phyloP scores from a whole-genome alignment of 441 rosid genomes.

The Gossypium davidsonii region DNA sequence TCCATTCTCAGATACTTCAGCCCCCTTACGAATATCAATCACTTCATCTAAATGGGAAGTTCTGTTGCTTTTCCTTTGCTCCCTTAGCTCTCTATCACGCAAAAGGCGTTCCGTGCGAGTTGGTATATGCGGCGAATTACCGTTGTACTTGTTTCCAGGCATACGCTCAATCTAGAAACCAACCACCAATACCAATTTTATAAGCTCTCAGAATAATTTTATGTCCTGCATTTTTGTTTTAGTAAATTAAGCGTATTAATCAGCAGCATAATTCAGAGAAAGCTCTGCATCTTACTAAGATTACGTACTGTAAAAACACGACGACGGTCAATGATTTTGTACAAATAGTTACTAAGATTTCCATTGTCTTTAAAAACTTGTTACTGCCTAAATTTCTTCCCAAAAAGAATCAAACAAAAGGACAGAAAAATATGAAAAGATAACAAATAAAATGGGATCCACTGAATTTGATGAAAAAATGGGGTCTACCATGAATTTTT shows the following conservation, averaged over 20 bases:
- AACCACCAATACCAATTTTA: conserved; percentile 28
- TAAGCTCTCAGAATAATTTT: conserved; percentile 23
- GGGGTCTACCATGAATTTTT: conserved; percentile 24
- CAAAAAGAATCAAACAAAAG: conserved; percentile 21
- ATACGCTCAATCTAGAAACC: conserved; percentile 56
- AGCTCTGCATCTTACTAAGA: conserved; percentile 24
- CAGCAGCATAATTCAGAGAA: conserved; percentile 20
- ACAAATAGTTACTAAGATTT: conserved; percentile 20
- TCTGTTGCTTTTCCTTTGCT: conserved; percentile 52
- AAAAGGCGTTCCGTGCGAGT: conserved; percentile 72
- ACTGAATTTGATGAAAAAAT: conserved; percentile 32
- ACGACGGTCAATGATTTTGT: conserved; percentile 21
- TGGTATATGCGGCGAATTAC: conserved; percentile 47
- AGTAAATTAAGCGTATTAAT: conserved; percentile 20
- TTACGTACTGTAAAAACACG: conserved; percentile 2
- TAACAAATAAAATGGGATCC: conserved; percentile 48
- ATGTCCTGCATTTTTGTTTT: conserved; percentile 46
- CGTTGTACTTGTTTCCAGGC: conserved; percentile 91
- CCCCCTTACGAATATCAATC: conserved; percentile 32
- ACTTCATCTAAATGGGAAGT: conserved; percentile 45
- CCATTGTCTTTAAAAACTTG: not conserved
- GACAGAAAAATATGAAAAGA: conserved; percentile 30
- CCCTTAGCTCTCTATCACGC: conserved; percentile 64
- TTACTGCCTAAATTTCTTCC: conserved; percentile 1
- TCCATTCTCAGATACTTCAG: conserved; percentile 47